Base-by-base conservation (phyloP, 1,284 basidiomycete genomes). In the Tetrapyrgos nigripes region DNA sequence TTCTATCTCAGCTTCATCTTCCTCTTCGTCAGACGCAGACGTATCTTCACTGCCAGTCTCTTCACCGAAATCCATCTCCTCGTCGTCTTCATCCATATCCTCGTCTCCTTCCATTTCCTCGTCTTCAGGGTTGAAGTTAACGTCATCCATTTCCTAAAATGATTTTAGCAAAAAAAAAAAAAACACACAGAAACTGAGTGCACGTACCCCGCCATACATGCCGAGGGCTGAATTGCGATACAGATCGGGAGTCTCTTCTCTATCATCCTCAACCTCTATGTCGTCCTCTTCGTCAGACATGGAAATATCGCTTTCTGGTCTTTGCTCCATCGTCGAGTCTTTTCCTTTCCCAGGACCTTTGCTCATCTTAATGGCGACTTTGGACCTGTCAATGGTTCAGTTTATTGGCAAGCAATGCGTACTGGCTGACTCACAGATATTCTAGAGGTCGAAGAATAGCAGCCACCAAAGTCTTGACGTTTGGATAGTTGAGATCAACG, bases 331-430 rank as follows among this genome's bases (percentile, higher is more conserved):
- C 2, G 73, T 62, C 19, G 76, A 71, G 17, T 87, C 86, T 70
- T 92, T 93, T 56, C 73, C 77, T 74, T 92, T 94, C 60, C 87
- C 86, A 3, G 88, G 86, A 10, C 86, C 81, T 56, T 90, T 87
- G 58, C 94, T 97, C 93, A 98, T 97, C 76, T 97, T 98, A 76
- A 97, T 98, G 11, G 97, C 95, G 57, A 97, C 84, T 72, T 97
- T 97, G 19, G 97, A 94, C 46, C 94, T 96, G 60, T 45, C 62
- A 62, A 53, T 33, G 9, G 19, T 56, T 63, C 43, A 33, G 21
- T 26, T 10, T 35, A 54, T 19, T 49, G 23, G 23, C 37, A 6
- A 53, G 35, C 29, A 31, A 27, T 40, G 37, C 14, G 31, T 33
- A 14, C 31, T 33, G 17, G n/a, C n/a, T 27, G 6, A 82, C 92